Conservation (phyloP, 2,329 filamentous ascomycete genomes). For the Neonectria neomacrospora region DNA sequence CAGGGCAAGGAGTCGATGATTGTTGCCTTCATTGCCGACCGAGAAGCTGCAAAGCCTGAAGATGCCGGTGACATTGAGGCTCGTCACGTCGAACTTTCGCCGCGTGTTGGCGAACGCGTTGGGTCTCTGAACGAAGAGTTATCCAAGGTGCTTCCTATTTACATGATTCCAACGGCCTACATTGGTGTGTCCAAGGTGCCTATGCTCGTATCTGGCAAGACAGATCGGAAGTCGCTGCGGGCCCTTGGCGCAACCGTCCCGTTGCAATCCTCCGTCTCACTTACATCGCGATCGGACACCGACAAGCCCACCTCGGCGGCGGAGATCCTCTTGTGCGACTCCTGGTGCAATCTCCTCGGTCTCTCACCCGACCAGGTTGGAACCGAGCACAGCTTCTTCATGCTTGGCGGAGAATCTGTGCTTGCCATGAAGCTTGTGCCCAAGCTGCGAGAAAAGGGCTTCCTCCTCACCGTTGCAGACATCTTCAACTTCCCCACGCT, state of each 20-base stretch:
- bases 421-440: constrained; percentile 62
- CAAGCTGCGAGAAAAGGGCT: constrained; percentile 50
- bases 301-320: constrained; percentile 34
- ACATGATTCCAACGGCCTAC: constrained; percentile 40
- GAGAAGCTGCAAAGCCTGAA: constrained; percentile 25
- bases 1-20: constrained; percentile 47
- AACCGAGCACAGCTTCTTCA: constrained; percentile 57
- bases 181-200: constrained; percentile 40
- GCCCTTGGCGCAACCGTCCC: constrained; percentile 37
- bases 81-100: constrained; percentile 34
- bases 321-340: constrained; percentile 45
- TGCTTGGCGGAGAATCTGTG: constrained; percentile 61
- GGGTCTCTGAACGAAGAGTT: constrained; percentile 35
- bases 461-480: constrained; percentile 57
- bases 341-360: constrained; percentile 52
- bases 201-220: constrained; percentile 42
- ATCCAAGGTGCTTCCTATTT: constrained; percentile 36
- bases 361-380: constrained; percentile 48
- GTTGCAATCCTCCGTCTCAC: constrained; percentile 31
- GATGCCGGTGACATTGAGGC: constrained; percentile 25
- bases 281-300: constrained; percentile 6
- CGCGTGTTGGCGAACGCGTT: constrained; percentile 33
- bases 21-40: constrained; percentile 40
- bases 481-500: constrained; percentile 58
- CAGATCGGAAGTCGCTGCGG: constrained; percentile 38